Conservation (phyloP, 805 yeast species). For the Yamadazyma laniorum region DNA sequence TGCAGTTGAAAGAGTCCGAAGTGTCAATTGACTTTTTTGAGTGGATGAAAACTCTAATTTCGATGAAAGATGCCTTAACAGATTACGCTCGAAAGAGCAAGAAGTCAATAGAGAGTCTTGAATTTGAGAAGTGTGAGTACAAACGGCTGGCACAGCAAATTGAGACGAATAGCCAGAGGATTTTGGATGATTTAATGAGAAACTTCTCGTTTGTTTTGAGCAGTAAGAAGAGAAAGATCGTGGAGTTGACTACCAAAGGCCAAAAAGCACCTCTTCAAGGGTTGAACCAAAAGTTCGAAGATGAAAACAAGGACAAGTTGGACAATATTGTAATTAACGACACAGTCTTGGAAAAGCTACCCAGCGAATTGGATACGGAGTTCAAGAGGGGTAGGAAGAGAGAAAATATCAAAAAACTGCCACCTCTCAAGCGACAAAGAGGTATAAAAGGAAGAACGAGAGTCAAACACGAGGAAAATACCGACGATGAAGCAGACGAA, state of each 20-base stretch:
- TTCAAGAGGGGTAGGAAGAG: constrained; percentile 2
- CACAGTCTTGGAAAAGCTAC: not conserved
- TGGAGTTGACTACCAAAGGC: constrained; percentile 1
- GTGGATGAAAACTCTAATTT: constrained; percentile 20
- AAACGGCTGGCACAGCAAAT: not conserved
- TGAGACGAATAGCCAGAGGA: not conserved
- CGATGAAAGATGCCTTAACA: not conserved
- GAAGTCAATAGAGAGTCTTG: constrained; percentile 13
- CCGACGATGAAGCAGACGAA: too few species aligned
- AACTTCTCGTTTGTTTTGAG: constrained; percentile 5
- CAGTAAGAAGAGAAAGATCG: constrained; percentile 12
- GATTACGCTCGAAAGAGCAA: not conserved
- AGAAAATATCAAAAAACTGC: constrained; percentile 3
- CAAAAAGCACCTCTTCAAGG: constrained; percentile 1
- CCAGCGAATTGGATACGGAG: constrained; percentile 2
- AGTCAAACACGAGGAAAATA: too few species aligned
- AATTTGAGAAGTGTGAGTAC: constrained; percentile 5
- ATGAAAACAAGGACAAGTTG: not conserved
- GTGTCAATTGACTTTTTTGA: constrained; percentile 23
- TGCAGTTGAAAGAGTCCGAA: constrained; percentile 20
- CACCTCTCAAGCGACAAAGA: too few species aligned
- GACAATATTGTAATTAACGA: constrained; percentile 3
- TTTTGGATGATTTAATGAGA: constrained; percentile 2
- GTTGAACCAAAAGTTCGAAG: constrained; percentile 1
- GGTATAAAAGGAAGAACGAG: too few species aligned